Percentiles rank a stretch among this genome's conserved stretches.
These are phyloP conservation scores for Tirmania nivea DNA, from an alignment of 495 filamentous ascomycete genomes.

Conservation along the genomic window DNA sequence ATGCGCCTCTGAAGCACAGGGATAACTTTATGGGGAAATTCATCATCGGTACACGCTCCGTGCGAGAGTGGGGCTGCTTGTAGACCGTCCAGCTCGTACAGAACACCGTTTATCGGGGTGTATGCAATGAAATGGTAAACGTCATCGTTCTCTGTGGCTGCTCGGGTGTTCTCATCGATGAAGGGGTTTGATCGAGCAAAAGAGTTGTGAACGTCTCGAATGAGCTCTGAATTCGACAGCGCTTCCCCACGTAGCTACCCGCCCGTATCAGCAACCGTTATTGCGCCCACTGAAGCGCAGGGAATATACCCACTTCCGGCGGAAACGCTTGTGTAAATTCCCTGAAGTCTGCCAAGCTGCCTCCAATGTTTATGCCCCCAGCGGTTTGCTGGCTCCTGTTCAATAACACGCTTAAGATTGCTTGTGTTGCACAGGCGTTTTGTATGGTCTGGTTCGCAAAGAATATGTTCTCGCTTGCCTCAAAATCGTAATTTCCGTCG, in stretches of 20 bases:
- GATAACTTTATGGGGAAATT: slow-evolving; percentile 67
- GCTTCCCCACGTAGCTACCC: slow-evolving; percentile 37
- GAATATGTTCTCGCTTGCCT: slow-evolving; percentile 55
- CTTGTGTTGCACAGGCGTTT: slow-evolving; percentile 96
- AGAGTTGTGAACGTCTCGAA: slow-evolving; percentile 80
- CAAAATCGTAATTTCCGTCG: slow-evolving; percentile 60
- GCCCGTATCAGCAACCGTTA: not conserved
- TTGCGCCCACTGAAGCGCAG: not conserved
- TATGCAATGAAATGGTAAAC: slow-evolving; percentile 98
- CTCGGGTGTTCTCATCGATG: slow-evolving; percentile 59
- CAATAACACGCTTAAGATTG: slow-evolving; percentile 74
- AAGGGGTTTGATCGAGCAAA: slow-evolving; percentile 81
- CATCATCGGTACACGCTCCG: slow-evolving; percentile 41
- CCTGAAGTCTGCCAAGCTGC: slow-evolving; percentile 51
- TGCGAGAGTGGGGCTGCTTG: slow-evolving; percentile 83
- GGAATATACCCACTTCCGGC: slow-evolving; percentile 29
- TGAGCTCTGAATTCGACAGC: slow-evolving; percentile 48
- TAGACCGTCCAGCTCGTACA: slow-evolving; percentile 92
- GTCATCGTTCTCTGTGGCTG: slow-evolving; percentile 43
- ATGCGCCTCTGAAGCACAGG: slow-evolving; percentile 70
- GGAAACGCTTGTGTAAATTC: slow-evolving; percentile 83
- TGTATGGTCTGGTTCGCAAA: slow-evolving; percentile 97
- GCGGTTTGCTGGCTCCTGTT: slow-evolving; percentile 33
- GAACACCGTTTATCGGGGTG: slow-evolving; percentile 47
- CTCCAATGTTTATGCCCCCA: slow-evolving; percentile 35